Conservation (phyloP, 163 green algal species). For the Trebouxia gelatinosa region DNA sequence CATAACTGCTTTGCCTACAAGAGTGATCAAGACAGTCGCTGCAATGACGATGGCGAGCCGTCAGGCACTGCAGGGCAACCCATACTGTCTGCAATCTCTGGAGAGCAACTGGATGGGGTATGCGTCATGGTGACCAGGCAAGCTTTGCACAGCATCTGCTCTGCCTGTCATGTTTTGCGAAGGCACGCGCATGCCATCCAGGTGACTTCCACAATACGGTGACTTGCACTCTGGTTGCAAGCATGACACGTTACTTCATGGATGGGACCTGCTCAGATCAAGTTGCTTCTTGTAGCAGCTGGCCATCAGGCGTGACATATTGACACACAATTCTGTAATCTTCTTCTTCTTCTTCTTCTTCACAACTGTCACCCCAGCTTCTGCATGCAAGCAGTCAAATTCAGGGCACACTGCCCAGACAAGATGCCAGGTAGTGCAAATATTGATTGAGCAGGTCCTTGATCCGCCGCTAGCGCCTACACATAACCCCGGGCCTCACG, state of each 20-base stretch:
- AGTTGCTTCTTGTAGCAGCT: background rate
- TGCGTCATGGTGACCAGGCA: slow-evolving; percentile 71
- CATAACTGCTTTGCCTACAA: slow-evolving; percentile 82
- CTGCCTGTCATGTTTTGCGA: background rate
- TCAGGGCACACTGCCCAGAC: background rate
- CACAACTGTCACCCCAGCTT: background rate
- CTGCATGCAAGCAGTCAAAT: background rate
- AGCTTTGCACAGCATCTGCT: background rate
- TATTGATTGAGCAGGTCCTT: background rate
- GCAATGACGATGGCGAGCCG: slow-evolving; percentile 90
- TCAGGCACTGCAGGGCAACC: slow-evolving; percentile 82
- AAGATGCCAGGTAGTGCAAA: background rate
- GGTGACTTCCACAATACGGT: background rate
- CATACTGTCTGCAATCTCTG: slow-evolving; percentile 82
- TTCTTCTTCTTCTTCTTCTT: too few species aligned
- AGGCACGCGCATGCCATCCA: too few species aligned
- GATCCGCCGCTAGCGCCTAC: too few species aligned
- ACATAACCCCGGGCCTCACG: background rate
- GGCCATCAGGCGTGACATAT: background rate
- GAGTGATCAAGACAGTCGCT: slow-evolving; percentile 42
- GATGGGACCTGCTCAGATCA: too few species aligned
- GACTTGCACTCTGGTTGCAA: background rate
- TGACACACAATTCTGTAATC: background rate
- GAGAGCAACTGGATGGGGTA: slow-evolving; percentile 70
- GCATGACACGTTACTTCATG: too few species aligned